Percentiles rank a stretch among this genome's conserved stretches.
Evolutionary conservation across 2,329 filamentous ascomycete species (phyloP).

Genomic region (Hypoxylon sp.): DNA sequence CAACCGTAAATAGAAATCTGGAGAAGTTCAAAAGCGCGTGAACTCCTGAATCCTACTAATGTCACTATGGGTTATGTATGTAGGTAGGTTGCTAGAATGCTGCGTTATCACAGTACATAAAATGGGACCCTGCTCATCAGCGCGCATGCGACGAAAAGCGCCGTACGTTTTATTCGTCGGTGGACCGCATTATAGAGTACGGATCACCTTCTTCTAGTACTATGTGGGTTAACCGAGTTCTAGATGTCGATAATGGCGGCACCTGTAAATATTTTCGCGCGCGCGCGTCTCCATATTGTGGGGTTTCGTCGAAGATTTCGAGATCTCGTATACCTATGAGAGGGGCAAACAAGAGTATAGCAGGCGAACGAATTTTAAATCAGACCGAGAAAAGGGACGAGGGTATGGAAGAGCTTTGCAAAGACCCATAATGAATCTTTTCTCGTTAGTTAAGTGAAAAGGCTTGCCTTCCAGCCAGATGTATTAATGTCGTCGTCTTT

Average conservation of each 20-base stretch:
- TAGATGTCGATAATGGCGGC: slow-evolving; percentile 44
- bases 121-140: slow-evolving; percentile 40
- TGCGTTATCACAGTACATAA: slow-evolving; percentile 43
- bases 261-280: slow-evolving; percentile 40
- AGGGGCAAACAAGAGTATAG: slow-evolving; percentile 16
- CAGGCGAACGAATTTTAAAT: slow-evolving; percentile 3
- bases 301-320: slow-evolving; percentile 38
- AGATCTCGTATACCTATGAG: slow-evolving; percentile 28
- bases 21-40: slow-evolving; percentile 37
- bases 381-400: slow-evolving; percentile 12
- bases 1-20: slow-evolving; percentile 27
- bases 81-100: slow-evolving; percentile 29
- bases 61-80: slow-evolving; percentile 23
- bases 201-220: slow-evolving; percentile 18
- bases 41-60: slow-evolving; percentile 12
- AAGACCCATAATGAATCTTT: slow-evolving; percentile 19
- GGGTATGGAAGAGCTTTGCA: slow-evolving; percentile 16
- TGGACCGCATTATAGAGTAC: slow-evolving; percentile 25
- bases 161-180: slow-evolving; percentile 19
- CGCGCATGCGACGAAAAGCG: slow-evolving; percentile 30
- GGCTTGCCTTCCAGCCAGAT: slow-evolving; percentile 13
- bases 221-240: slow-evolving; percentile 18
- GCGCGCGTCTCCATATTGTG: slow-evolving; percentile 47
- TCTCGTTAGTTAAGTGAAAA: slow-evolving; percentile 9
- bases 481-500: slow-evolving; percentile 8